These are phyloP conservation scores for Yamadazyma taylorii DNA, from an alignment of 1,139 yeast genomes.

Conservation along the genomic window DNA sequence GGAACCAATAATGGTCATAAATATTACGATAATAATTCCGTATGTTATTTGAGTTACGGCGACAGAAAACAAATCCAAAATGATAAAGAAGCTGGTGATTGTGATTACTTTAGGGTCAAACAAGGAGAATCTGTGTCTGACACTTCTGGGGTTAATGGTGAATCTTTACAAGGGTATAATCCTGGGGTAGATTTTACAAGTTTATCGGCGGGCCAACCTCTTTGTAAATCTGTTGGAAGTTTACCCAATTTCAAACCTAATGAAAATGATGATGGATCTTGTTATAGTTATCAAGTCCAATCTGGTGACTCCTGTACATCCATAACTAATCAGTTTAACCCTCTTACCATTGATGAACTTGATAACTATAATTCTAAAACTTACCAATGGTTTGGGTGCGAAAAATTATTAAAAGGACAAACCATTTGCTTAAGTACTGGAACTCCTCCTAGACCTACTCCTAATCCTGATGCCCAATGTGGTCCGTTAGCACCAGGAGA, in stretches of 20 bases:
- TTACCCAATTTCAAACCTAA: conserved; percentile 9
- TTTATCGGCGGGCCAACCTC: conserved; percentile 12
- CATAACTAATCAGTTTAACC: conserved; percentile 10
- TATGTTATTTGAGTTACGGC: conserved; percentile 10
- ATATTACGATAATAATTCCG: conserved; percentile 4
- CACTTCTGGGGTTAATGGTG: conserved; percentile 14
- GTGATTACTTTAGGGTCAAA: conserved; percentile 9
- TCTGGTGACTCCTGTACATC: conserved; percentile 13
- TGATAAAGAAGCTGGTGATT: conserved; percentile 12
- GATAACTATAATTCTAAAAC: conserved; percentile 14
- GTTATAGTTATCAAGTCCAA: conserved; percentile 11
- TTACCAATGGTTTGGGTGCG: conserved; percentile 18
- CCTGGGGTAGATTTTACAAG: conserved; percentile 11
- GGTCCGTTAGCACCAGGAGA: conserved; percentile 19
- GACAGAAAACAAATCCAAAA: conserved; percentile 10
- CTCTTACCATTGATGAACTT: conserved; percentile 8
- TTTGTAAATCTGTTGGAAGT: conserved; percentile 14
- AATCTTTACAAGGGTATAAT: conserved; percentile 14
- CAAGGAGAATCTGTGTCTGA: conserved; percentile 4
- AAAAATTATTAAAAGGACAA: conserved; percentile 10
- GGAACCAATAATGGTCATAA: conserved; percentile 9
- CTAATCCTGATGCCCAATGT: conserved; percentile 15
- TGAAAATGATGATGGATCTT: conserved; percentile 12
- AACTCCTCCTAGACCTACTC: conserved; percentile 16
- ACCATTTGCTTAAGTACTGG: conserved; percentile 17